Evolutionary conservation across 2,329 filamentous ascomycete species (phyloP).

Genomic region (Aspergillus ustus): DNA sequence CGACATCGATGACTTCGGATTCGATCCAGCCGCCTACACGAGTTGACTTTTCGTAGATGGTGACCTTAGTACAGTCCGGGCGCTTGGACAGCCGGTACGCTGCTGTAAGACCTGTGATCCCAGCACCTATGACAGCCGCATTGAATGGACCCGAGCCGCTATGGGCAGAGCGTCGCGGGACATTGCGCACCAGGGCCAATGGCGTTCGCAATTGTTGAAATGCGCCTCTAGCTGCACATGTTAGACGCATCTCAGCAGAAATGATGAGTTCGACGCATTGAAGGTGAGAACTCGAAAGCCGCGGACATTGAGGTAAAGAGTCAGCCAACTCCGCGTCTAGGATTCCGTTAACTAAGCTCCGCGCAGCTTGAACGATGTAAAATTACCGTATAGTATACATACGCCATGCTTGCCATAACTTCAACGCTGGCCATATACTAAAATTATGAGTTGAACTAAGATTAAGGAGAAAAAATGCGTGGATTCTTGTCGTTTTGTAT

Average conservation of each 20-base stretch:
- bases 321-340: not conserved
- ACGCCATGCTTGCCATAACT: too few relatives aligned
- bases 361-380: not conserved
- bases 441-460: not conserved
- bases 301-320: conserved; percentile 2
- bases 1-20: conserved; percentile 63
- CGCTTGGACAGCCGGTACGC: conserved; percentile 76
- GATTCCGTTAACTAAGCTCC: not conserved
- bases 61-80: conserved; percentile 72
- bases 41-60: conserved; percentile 74
- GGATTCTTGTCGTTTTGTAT: conserved; percentile 21
- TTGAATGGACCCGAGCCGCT: conserved; percentile 35
- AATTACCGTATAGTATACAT: not conserved
- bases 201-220: conserved; percentile 26
- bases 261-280: conserved; percentile 5
- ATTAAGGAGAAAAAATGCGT: not conserved
- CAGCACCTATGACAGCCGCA: conserved; percentile 76
- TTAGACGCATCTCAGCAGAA: conserved; percentile 34
- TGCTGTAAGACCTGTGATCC: conserved; percentile 78
- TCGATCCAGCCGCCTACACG: conserved; percentile 83
- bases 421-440: too few relatives aligned
- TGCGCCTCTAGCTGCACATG: conserved; percentile 29
- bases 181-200: conserved; percentile 23
- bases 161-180: conserved; percentile 27
- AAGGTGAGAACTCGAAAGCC: not conserved